phyloP scores from a whole-genome alignment of 306 rosid genomes.

The Herpetospermum pedunculosum region DNA sequence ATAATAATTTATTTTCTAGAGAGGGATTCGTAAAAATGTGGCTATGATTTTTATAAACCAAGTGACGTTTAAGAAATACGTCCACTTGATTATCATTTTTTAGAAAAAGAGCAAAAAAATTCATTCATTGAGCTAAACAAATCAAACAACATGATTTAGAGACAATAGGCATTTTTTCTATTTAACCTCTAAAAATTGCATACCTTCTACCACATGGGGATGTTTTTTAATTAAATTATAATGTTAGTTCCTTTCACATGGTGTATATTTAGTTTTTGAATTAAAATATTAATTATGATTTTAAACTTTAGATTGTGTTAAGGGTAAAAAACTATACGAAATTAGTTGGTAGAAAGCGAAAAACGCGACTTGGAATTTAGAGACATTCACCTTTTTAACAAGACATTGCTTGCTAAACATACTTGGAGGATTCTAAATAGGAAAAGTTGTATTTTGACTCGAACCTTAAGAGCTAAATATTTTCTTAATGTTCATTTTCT shows the following conservation, averaged over 20 bases:
- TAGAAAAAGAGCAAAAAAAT: background rate
- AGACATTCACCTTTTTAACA: too few relatives aligned
- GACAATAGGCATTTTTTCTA: background rate
- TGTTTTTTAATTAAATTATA: background rate
- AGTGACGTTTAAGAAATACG: background rate
- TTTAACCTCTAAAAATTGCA: background rate
- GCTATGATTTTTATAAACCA: background rate
- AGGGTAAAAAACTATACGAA: too few relatives aligned
- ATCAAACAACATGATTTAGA: background rate
- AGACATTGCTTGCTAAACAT: too few relatives aligned
- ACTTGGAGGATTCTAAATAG: too few relatives aligned
- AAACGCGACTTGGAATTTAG: too few relatives aligned
- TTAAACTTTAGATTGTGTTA: too few relatives aligned
- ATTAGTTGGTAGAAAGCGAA: too few relatives aligned
- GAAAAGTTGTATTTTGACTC: too few relatives aligned
- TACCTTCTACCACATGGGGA: background rate
- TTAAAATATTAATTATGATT: too few relatives aligned
- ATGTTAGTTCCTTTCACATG: background rate
- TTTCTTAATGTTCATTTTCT: too few relatives aligned
- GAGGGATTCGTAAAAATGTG: background rate
- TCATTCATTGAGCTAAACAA: background rate
- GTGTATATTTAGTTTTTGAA: background rate
- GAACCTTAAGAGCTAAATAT: too few relatives aligned
- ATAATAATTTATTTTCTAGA: background rate
- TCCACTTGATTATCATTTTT: background rate